Base-by-base conservation (phyloP, 345 rosid genomes). In the Firmiana major region DNA sequence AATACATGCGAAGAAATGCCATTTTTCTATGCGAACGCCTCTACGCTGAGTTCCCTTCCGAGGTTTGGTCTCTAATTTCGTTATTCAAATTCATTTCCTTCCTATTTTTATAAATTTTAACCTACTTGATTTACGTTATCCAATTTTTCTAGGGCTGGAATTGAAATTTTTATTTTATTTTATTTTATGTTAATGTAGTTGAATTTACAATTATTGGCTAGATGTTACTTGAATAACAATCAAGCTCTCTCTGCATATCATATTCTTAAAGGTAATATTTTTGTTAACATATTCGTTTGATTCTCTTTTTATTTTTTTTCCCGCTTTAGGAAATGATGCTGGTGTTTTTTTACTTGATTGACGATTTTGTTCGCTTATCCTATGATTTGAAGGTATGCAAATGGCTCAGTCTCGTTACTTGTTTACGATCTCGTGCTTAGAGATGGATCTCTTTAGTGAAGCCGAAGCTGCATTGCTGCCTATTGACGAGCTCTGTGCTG, bases 11-110 rank as follows among this genome's bases (percentile, higher is more conserved):
- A 81, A 80, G 88, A 1, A 95, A 95, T 83, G 90, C 98, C 59
- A 86, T 89, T 81, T 95, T 95, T 90, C 85, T 93, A 76, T 88
- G 91, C 88, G 94, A 95, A 82, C 97, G 97, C 63, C 96, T 95
- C 71, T 84, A 90, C 81, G 96, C 99, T 17, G 88, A 95, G 80
- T 95, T 89, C 67, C 97, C 98, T 26, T 88, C 98, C 21, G 96
- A 95, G 96, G 99, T 94, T 26, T 36, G 63, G 9, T 58, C 49
- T 28, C 7, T 48, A 28, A 6, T 43, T 43, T 28, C 28, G 4
- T 70, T 28, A 13, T 38, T 53, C 22, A 42, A 19, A 16, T 55
- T 66, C 21, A 38, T n/a, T 31, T 21, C 8, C 28, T 24, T 22
- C 15, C 5, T 67, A 12, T 43, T 54, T 10, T 9, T 43, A 10